phyloP scores from a whole-genome alignment of 2,329 filamentous ascomycete genomes.

The Aspergillus japonicus region DNA sequence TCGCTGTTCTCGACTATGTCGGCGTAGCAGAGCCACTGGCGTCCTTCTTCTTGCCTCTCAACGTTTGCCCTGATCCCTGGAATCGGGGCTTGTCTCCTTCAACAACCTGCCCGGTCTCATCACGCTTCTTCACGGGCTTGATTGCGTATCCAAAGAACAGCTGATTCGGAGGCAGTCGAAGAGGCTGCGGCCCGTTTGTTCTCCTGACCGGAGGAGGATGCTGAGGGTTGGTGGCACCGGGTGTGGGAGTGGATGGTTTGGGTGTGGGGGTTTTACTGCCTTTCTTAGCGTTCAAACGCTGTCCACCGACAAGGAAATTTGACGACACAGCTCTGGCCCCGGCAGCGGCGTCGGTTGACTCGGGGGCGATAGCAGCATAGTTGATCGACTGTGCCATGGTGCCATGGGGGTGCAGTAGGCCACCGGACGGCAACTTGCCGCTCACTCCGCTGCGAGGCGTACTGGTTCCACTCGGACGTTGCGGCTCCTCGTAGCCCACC shows the following conservation, averaged over 20 bases:
- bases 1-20: conserved; percentile 20
- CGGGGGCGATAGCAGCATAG: conserved; percentile 84
- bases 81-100: conserved; percentile 72
- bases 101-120: conserved; percentile 60
- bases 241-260: conserved; percentile 70
- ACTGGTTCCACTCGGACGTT: conserved; percentile 75
- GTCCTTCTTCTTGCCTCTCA: conserved; percentile 71
- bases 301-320: conserved; percentile 76
- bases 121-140: conserved; percentile 79
- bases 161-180: conserved; percentile 82
- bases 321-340: conserved; percentile 66
- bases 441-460: conserved; percentile 70
- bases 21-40: conserved; percentile 36
- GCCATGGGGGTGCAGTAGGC: conserved; percentile 77
- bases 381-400: conserved; percentile 99
- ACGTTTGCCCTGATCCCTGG: conserved; percentile 78
- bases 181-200: conserved; percentile 78
- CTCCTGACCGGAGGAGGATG: conserved; percentile 48
- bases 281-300: conserved; percentile 81
- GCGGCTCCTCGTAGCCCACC: conserved; percentile 88
- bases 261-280: conserved; percentile 71
- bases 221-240: conserved; percentile 52
- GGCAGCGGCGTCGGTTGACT: conserved; percentile 62
- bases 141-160: conserved; percentile 96
- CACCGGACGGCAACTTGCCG: conserved; percentile 64